Conservation (phyloP, 23 red algal species). For the Gracilaria gracilis region DNA sequence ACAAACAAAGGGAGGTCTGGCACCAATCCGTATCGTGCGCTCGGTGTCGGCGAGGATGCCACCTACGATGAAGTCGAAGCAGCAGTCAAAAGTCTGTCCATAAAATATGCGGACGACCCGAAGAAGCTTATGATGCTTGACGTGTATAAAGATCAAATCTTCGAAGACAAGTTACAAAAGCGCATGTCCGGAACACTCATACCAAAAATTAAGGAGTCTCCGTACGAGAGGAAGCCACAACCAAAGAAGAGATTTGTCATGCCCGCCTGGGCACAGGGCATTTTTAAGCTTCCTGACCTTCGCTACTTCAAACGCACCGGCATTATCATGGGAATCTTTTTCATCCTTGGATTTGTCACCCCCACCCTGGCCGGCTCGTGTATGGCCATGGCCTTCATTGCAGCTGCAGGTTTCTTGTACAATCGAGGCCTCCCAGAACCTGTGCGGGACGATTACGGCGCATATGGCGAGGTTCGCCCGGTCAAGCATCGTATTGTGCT, state of each 20-base stretch:
- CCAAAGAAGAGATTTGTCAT: conserved; percentile 83
- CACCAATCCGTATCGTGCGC: conserved; percentile 88
- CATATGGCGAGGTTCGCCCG: conserved; percentile 88
- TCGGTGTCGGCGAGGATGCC: conserved; percentile 91
- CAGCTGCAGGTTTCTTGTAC: conserved; percentile 90
- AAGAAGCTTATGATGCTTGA: conserved; percentile 96
- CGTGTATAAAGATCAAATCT: conserved; percentile 92
- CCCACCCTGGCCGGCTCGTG: conserved; percentile 83
- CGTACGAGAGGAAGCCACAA: conserved; percentile 79
- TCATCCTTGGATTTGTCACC: conserved; percentile 77
- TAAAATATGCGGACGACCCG: conserved; percentile 91
- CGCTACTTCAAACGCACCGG: conserved; percentile 76
- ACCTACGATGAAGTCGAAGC: conserved; percentile 96
- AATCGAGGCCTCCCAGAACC: conserved; percentile 95
- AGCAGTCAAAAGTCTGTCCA: conserved; percentile 81
- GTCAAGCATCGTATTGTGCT: conserved; percentile 83
- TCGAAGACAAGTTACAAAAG: conserved; percentile 92
- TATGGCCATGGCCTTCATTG: conserved; percentile 92
- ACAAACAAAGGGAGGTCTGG: conserved; percentile 53
- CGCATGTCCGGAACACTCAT: conserved; percentile 83
- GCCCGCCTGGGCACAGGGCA: conserved; percentile 74
- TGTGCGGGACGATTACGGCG: conserved; percentile 86
- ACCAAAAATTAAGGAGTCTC: conserved; percentile 86
- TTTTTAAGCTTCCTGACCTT: conserved; percentile 84
- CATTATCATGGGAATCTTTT: conserved; percentile 88